phyloP scores from a whole-genome alignment of 148 eudicot species.

The Linanthus parryae region DNA sequence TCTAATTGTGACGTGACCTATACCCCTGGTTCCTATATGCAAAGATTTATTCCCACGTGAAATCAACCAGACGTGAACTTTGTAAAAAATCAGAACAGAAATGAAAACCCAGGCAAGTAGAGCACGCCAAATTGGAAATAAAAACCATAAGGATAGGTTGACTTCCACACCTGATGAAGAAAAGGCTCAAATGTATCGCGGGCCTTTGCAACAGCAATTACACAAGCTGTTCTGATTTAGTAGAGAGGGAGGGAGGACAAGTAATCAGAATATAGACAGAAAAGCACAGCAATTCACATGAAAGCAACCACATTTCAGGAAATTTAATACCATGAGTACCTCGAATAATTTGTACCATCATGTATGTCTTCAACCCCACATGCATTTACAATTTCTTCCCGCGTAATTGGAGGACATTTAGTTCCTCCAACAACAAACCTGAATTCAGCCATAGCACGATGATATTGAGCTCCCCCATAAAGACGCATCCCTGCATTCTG shows the following conservation, averaged over 20 bases:
- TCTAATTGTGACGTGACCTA: no score
- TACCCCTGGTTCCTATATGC: slow-evolving; percentile 3
- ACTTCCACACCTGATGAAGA: slow-evolving; percentile 73
- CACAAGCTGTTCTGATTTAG: slow-evolving; percentile 82
- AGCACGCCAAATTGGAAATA: slow-evolving; percentile 1
- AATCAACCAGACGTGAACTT: neutral
- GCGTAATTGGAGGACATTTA: slow-evolving; percentile 95
- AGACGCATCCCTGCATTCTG: slow-evolving; percentile 99
- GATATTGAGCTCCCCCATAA: slow-evolving; percentile 99
- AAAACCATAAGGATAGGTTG: neutral
- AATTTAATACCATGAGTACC: slow-evolving; percentile 32
- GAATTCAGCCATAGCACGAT: slow-evolving; percentile 99
- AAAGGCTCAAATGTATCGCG: slow-evolving; percentile 98
- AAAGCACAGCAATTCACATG: slow-evolving; percentile 1
- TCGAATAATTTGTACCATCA: slow-evolving; percentile 97
- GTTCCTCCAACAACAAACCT: slow-evolving; percentile 96
- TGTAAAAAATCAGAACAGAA: slow-evolving; percentile 1
- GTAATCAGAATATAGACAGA: neutral
- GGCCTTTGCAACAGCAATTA: slow-evolving; percentile 97
- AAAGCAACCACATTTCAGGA: slow-evolving; percentile 4
- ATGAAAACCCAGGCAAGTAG: neutral
- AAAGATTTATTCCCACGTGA: neutral
- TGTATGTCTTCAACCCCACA: slow-evolving; percentile 99
- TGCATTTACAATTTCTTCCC: slow-evolving; percentile 98
- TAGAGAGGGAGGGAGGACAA: slow-evolving; percentile 5